Percentiles rank a stretch among this genome's conserved stretches.
phyloP scores from a whole-genome alignment of 1,139 yeast genomes.

The Eremothecium coryli region DNA sequence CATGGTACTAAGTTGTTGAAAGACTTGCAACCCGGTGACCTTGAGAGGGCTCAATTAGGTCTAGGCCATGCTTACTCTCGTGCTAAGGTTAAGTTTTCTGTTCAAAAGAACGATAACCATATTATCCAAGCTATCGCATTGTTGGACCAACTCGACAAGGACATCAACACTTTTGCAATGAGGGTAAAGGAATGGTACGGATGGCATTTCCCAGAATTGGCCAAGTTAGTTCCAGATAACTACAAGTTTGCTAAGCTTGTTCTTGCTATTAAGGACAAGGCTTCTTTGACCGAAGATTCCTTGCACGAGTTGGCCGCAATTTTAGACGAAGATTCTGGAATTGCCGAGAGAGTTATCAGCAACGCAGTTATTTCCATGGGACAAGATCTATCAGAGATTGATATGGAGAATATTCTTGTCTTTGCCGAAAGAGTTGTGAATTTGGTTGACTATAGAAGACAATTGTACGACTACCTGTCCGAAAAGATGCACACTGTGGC shows the following conservation, averaged over 20 bases:
- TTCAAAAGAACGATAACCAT: slow-evolving; percentile 97
- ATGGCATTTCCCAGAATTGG: slow-evolving; percentile 99
- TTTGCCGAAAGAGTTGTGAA: slow-evolving; percentile 94
- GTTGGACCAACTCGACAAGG: slow-evolving; percentile 94
- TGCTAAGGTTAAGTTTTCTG: slow-evolving; percentile 97
- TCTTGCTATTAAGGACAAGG: slow-evolving; percentile 77
- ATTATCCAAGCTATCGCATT: slow-evolving; percentile 97
- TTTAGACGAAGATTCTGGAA: slow-evolving; percentile 85
- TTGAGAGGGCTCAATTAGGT: slow-evolving; percentile 97
- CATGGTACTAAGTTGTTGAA: slow-evolving; percentile 84
- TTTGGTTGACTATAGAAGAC: slow-evolving; percentile 85
- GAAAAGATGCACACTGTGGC: slow-evolving; percentile 98
- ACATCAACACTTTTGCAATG: slow-evolving; percentile 95
- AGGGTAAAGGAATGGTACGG: slow-evolving; percentile 99
- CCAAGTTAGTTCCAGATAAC: slow-evolving; percentile 89
- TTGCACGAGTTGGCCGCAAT: slow-evolving; percentile 84
- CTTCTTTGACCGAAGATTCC: slow-evolving; percentile 71
- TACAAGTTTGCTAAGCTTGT: slow-evolving; percentile 79
- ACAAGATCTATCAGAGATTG: slow-evolving; percentile 91
- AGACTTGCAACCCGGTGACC: slow-evolving; percentile 88
- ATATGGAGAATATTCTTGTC: slow-evolving; percentile 79
- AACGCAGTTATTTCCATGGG: slow-evolving; percentile 98
- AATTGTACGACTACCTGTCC: slow-evolving; percentile 75
- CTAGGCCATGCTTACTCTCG: slow-evolving; percentile 98
- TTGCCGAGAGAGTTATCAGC: slow-evolving; percentile 86